Evolutionary conservation across 2,329 filamentous ascomycete genomes (phyloP).

Genomic region (Colletotrichum sp.): DNA sequence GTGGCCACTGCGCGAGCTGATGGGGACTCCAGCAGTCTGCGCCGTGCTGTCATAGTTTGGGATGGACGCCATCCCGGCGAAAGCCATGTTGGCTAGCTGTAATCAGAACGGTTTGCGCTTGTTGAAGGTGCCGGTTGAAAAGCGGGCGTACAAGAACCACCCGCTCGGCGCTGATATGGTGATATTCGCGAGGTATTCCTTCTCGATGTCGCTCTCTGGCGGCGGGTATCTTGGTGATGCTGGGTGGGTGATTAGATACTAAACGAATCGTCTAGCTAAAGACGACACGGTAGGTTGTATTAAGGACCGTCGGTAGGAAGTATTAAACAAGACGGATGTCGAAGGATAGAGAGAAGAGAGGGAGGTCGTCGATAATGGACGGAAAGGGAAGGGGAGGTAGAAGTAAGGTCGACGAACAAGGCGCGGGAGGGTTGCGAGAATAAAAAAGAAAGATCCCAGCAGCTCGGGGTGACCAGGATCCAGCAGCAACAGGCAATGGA

Average conservation of each 20-base stretch:
- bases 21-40: conserved; percentile 44
- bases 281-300: background rate
- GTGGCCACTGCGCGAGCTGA: conserved; percentile 26
- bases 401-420: background rate
- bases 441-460: conserved; percentile 9
- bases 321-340: background rate
- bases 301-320: conserved; percentile 10
- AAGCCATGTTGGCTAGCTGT: conserved; percentile 38
- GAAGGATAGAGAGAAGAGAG: background rate
- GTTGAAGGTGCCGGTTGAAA: background rate
- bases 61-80: conserved; percentile 40
- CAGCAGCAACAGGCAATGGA: background rate
- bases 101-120: background rate
- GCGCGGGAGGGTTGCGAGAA: background rate
- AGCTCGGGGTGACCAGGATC: conserved; percentile 6
- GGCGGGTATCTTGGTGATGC: background rate
- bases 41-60: conserved; percentile 56
- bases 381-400: background rate
- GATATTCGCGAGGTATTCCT: background rate
- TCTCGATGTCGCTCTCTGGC: background rate
- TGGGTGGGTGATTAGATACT: conserved; percentile 1
- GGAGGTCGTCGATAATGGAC: background rate
- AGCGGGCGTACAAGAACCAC: background rate
- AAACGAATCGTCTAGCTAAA: background rate
- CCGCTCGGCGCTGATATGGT: background rate